Conservation (phyloP, 495 filamentous ascomycete genomes). For the Tuber brumale region DNA sequence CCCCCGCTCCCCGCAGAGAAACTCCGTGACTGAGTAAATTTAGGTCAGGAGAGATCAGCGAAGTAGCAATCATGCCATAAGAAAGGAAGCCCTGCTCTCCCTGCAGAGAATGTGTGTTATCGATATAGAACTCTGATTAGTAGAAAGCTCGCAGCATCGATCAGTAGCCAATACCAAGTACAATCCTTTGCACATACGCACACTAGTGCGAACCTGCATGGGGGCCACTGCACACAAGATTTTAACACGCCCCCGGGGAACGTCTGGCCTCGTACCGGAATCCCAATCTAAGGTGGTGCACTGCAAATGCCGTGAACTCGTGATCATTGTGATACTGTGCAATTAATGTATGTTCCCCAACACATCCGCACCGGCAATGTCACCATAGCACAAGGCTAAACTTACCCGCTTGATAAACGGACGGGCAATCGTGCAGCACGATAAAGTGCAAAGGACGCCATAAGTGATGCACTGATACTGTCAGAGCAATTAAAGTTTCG, state of each 20-base stretch:
- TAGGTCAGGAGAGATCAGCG: slow-evolving; percentile 2
- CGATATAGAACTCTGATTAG: background rate
- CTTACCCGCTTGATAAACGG: background rate
- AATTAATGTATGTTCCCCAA: background rate
- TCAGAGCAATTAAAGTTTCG: background rate
- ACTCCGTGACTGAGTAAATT: background rate
- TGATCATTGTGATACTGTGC: background rate
- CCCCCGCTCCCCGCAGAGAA: background rate
- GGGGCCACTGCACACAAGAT: background rate
- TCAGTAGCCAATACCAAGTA: background rate
- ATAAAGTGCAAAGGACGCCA: background rate
- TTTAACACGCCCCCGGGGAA: background rate
- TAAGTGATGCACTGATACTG: background rate
- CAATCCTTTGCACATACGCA: background rate
- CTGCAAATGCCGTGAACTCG: background rate
- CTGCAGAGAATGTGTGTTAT: background rate
- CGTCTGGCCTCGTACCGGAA: background rate
- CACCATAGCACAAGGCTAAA: background rate
- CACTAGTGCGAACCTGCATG: background rate
- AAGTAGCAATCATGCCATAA: background rate
- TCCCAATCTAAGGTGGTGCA: background rate
- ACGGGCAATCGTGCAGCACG: background rate
- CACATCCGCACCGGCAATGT: background rate
- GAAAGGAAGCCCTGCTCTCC: background rate
- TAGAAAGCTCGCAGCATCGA: background rate